Evolutionary conservation across 139 green algal species (phyloP).

Genomic region (Nannochloris sp.): DNA sequence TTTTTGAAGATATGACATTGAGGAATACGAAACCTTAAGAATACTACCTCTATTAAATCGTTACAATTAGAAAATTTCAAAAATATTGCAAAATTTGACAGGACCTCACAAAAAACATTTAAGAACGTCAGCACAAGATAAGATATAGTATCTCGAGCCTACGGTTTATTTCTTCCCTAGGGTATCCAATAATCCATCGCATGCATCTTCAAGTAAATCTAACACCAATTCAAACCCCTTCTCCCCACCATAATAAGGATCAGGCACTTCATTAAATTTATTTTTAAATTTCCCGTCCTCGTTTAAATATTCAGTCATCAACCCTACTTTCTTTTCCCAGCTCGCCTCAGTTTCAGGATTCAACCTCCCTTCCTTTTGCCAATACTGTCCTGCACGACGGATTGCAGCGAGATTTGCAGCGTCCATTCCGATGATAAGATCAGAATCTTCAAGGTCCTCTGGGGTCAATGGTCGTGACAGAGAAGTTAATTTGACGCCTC

Average conservation of each 20-base stretch:
- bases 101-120: no score
- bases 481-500: constrained; percentile 76
- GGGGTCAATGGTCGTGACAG: constrained; percentile 72
- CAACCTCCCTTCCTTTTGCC: background rate
- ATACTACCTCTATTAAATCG: no score
- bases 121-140: no score
- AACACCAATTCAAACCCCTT: constrained; percentile 65
- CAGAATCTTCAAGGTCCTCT: constrained; percentile 72
- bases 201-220: constrained; percentile 82
- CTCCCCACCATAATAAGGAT: constrained; percentile 82
- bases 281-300: constrained; percentile 18
- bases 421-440: constrained; percentile 91
- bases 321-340: constrained; percentile 8
- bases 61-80: no score
- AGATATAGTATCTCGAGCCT: no score
- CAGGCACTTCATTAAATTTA: constrained; percentile 56
- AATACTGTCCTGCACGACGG: constrained; percentile 15
- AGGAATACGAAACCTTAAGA: no score
- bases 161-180: no score
- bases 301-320: constrained; percentile 56
- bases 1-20: no score
- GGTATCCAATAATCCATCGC: constrained; percentile 51
- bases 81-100: no score
- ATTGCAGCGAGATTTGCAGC: constrained; percentile 62
- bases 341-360: constrained; percentile 14